Evolutionary conservation across 495 filamentous ascomycete genomes (phyloP).

Genomic region (Aspergillus asperescens): DNA sequence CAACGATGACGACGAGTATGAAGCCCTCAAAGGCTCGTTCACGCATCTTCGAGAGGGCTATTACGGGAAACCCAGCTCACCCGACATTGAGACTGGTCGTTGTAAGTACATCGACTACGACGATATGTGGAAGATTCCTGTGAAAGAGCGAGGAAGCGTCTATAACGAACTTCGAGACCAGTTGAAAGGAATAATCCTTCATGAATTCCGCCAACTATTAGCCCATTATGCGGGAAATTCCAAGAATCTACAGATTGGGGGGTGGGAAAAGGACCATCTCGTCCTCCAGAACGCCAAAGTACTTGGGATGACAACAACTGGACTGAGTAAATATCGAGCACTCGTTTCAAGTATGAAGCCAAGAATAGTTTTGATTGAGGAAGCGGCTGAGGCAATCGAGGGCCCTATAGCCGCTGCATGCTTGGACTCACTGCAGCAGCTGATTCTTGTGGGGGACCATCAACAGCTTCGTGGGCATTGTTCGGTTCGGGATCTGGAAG

Average conservation of each 20-base stretch:
- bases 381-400: constrained; percentile 70
- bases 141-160: constrained; percentile 47
- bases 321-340: constrained; percentile 80
- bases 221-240: constrained; percentile 38
- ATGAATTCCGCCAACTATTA: constrained; percentile 38
- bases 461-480: constrained; percentile 64
- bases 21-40: constrained; percentile 47
- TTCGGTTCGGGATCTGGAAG: constrained; percentile 49
- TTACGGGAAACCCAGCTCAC: constrained; percentile 25
- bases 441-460: constrained; percentile 75
- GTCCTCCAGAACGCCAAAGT: constrained; percentile 51
- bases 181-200: constrained; percentile 39
- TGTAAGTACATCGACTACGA: constrained; percentile 22
- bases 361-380: constrained; percentile 63
- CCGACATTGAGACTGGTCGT: constrained; percentile 4
- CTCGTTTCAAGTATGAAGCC: constrained; percentile 68
- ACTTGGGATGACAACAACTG: constrained; percentile 74
- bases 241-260: constrained; percentile 44
- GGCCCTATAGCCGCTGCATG: constrained; percentile 59
- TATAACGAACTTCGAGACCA: constrained; percentile 52
- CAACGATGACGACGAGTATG: constrained; percentile 49
- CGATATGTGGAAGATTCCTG: constrained; percentile 56
- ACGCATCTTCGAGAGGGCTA: constrained; percentile 45
- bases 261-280: constrained; percentile 50
- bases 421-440: constrained; percentile 61